A percentile compares a stretch with the other conserved stretches of the same genome.
These are phyloP conservation scores for Cucurbita moschata DNA, from an alignment of 306 rosid species.

Conservation along the genomic window DNA sequence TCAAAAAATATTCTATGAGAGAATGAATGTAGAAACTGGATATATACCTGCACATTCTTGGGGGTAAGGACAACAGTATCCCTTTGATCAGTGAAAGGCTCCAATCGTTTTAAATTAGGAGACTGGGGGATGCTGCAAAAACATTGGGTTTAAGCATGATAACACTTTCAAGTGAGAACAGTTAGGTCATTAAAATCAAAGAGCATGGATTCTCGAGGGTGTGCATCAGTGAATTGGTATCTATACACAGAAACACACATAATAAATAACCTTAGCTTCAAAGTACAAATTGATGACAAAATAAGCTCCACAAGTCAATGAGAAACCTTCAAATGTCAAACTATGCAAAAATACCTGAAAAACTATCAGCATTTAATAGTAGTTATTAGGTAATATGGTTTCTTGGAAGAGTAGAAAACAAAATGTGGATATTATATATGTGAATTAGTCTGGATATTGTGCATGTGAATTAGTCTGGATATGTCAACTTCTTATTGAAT, in stretches of 20 bases:
- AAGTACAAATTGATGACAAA: background rate
- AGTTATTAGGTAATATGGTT: no score
- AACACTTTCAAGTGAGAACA: slow-evolving; percentile 12
- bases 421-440: no score
- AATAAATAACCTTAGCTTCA: background rate
- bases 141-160: slow-evolving; percentile 29
- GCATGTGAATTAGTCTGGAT: no score
- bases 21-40: slow-evolving; percentile 1
- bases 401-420: no score
- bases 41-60: slow-evolving; percentile 84
- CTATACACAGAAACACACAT: background rate
- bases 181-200: background rate
- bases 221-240: background rate
- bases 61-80: slow-evolving; percentile 81
- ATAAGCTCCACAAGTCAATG: background rate
- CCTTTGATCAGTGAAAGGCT: slow-evolving; percentile 55
- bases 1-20: slow-evolving; percentile 6
- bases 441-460: no score
- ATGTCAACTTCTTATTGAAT: no score
- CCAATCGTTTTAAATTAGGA: slow-evolving; percentile 68
- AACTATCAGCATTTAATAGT: background rate
- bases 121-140: slow-evolving; percentile 61
- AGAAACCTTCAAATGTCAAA: background rate
- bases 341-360: background rate
- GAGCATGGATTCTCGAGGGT: background rate